Base-by-base conservation (phyloP, 352 stramenopile species). In the Globisporangium polare region DNA sequence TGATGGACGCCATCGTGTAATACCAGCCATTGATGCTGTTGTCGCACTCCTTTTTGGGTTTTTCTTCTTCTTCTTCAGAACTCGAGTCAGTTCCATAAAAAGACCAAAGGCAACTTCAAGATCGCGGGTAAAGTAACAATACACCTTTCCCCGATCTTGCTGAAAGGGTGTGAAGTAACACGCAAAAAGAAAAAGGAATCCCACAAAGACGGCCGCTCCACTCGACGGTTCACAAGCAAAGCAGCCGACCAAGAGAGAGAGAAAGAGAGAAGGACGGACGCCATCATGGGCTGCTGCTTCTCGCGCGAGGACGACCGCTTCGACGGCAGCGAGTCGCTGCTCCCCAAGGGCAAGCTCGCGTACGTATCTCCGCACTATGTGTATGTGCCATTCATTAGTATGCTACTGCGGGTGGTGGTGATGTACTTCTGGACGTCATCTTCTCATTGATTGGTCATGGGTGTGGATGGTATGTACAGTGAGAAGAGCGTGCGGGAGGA, bases 231-330 rank as follows among this genome's bases (percentile, higher is more conserved):
- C 33, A 39, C 9, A 39, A 39, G 9, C 33, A 58, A 59, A 50
- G 35, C 20, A 46, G 20, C 20, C 8, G 42, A 60, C 35, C 6
- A 20, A 26, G 18, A 39, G 24, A 42, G 13, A 53, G 35, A 52
- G 8, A 50, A 3, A 31, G 41, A 7, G 18, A 61, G 12, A 27
- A 10, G 9, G 39, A 42, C 45, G 2, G n/a, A 56, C 59, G 52
- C 60, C 33, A 90, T 90, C 33, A 90, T 90, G 81, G 81, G 81
- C 62, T 90, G 81, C 66, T 90, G 81, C 51, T 73, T 72, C 60
- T 90, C 81, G 46, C 71, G 67, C 62, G 81, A 90, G 50, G 81
- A 90, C 45, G 81, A 90, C 47, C 75, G 63, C 55, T 86, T 88
- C 57, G 77, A 87, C 41, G 72, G 71, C 51, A 77, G 53, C 33